phyloP scores from a whole-genome alignment of 2,329 filamentous ascomycete species.

The Myriosclerotinia duriaeana region DNA sequence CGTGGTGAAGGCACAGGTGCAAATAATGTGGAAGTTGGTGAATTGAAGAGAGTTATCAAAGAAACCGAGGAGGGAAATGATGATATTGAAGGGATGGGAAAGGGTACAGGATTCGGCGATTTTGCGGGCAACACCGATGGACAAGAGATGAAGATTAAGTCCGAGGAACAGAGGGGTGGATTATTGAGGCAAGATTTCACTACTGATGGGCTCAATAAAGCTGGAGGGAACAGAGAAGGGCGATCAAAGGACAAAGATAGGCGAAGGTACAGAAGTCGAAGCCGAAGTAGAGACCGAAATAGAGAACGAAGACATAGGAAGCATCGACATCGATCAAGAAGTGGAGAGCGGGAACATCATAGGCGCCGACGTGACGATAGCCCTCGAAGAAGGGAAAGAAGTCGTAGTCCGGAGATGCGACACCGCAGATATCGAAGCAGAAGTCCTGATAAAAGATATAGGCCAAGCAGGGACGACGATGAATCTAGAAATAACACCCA shows the following conservation, averaged over 20 bases:
- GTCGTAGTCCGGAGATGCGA: slow-evolving; percentile 34
- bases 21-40: slow-evolving; percentile 68
- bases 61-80: slow-evolving; percentile 46
- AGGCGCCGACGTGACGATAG: slow-evolving; percentile 32
- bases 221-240: slow-evolving; percentile 38
- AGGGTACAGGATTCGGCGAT: slow-evolving; percentile 38
- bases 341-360: slow-evolving; percentile 33
- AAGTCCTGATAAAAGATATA: slow-evolving; percentile 37
- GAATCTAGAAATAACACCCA: slow-evolving; percentile 18
- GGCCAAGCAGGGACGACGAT: slow-evolving; percentile 33
- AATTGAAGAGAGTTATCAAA: slow-evolving; percentile 55
- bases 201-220: slow-evolving; percentile 24
- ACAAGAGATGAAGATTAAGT: slow-evolving; percentile 26
- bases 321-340: slow-evolving; percentile 34
- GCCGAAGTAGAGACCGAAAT: slow-evolving; percentile 33
- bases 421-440: slow-evolving; percentile 34
- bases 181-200: slow-evolving; percentile 27
- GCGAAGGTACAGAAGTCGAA: slow-evolving; percentile 39
- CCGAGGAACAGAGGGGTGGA: slow-evolving; percentile 30
- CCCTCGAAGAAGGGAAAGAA: slow-evolving; percentile 34
- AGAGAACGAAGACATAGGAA: slow-evolving; percentile 21
- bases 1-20: slow-evolving; percentile 54
- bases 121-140: slow-evolving; percentile 37
- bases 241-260: slow-evolving; percentile 35
- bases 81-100: slow-evolving; percentile 38